Evolutionary conservation across 169 alveolate genomes (phyloP), one percentile per base, ranked within the genome.

Genomic region (Fabrea salina): DNA sequence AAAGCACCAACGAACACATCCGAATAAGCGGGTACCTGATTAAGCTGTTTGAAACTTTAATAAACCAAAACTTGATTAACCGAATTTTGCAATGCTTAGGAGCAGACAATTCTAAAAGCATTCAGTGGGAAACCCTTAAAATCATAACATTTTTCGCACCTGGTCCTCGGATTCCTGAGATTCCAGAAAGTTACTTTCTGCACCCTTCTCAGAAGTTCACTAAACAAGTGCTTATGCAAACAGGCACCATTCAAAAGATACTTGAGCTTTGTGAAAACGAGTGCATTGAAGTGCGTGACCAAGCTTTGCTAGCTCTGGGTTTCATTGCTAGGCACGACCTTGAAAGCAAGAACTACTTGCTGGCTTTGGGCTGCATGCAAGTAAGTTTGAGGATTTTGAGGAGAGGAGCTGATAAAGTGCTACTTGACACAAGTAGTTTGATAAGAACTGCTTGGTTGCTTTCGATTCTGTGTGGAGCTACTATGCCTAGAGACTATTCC

Each of bases 371-470:
- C 7, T 47, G 54, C 39, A 2, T 61, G 1, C 50, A 11, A 8
- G 11, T 61, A n/a, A n/a, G 32, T 16, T 27, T 61, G 25, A 37
- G 51, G 13, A 61, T 61, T 13, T 4, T 61, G 3, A 61, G 13
- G 50, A 61, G 32, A 61, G 74, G 74, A 1, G 16, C 32, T 27
- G 11, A 16, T 16, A 61, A 32, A 13, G 8, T 61, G 19, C 16
- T 25, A 0, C 30, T 61, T 61, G 50, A 61, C 3, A 8, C 39
- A 2, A 13, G 22, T 13, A 61, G 37, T 16, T 13, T 61, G 1
- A 51, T 61, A 1, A 61, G 74, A 35, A 51, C 74, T 0, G 50
- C 74, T 30, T 61, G 74, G 74, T 47, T 37, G 8, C 32, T 61
- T 8, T 61, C 74, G 25, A 61, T 61, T 13, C 3, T 61, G 8